Percentiles rank a stretch among this genome's conserved stretches.
Conservation (phyloP, 495 filamentous ascomycete genomes). For the Penicillium cinerascens region DNA sequence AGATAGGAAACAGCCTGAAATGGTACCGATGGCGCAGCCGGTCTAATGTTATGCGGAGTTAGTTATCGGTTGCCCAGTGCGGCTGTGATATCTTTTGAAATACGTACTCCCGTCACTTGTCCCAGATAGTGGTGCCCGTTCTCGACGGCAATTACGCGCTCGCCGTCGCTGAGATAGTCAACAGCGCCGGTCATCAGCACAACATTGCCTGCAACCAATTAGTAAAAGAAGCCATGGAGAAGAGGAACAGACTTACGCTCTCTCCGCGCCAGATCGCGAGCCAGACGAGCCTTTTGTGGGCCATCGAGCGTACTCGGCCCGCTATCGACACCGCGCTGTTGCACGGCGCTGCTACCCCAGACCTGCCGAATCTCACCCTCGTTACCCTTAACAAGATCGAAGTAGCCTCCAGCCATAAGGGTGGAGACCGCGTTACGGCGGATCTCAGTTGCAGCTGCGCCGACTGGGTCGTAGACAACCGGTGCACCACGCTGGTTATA, state of each 20-base stretch:
- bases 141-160: conserved; percentile 57
- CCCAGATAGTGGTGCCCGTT: conserved; percentile 79
- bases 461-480: conserved; percentile 87
- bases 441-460: conserved; percentile 76
- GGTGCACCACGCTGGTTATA: conserved; percentile 75
- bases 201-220: conserved; percentile 49
- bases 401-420: conserved; percentile 71
- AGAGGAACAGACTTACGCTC: conserved; percentile 41
- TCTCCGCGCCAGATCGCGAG: conserved; percentile 59
- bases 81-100: not conserved
- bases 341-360: conserved; percentile 46
- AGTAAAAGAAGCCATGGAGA: not conserved
- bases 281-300: conserved; percentile 56
- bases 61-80: not conserved
- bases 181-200: conserved; percentile 81
- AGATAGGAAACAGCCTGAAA: conserved; percentile 70
- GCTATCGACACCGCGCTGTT: conserved; percentile 88
- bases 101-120: conserved; percentile 69
- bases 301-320: conserved; percentile 53
- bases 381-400: conserved; percentile 92
- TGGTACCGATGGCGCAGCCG: conserved; percentile 82
- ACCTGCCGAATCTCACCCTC: conserved; percentile 84
- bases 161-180: conserved; percentile 78
- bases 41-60: conserved; percentile 39
- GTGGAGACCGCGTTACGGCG: conserved; percentile 66